Base-by-base conservation (phyloP, 73 alveolate genomes). In the Paramecium octaurelia region DNA sequence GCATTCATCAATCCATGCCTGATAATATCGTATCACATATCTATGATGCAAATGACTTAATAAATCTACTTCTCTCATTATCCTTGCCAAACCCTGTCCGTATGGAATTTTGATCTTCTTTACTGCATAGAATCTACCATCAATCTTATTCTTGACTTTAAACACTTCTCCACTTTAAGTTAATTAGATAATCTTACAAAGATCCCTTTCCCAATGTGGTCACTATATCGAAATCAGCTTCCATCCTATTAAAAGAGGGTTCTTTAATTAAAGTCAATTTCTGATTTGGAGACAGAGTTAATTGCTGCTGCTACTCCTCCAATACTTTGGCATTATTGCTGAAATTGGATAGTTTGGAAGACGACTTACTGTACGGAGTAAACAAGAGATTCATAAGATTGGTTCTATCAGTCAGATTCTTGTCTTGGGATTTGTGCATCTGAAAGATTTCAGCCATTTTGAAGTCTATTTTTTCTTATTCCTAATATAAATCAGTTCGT, bases 1-100 rank as follows among this genome's bases (percentile, higher is more conserved):
- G 4, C 85, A 71, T 43, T 89, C 94, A 70, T 89, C 94, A 18
- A 89, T 46, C 94, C 94, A 89, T n/a, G 94, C 94, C 40, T 89
- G 48, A 43, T 71, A 89, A 29, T 89, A 89, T 40, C 94, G 11
- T 40, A 89, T 44, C 14, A 89, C 94, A 89, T 89, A 60, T 58
- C 94, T 38, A 40, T 89, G 94, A 71, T 89, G 94, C 14, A 89
- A 48, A 29, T 85, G 71, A 27, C 92, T 70, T n/a, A 89, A 83
- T 18, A 89, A 83, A 23, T 77, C 88, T 18, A 89, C 94, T 71
- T 89, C 94, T 89, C 94, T 89, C 91, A 89, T 44, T n/a, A 89
- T 77, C 27, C 88, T 89, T 23, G 71, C 92, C 18, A 89, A 34
- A 42, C 64, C 84, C 29, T 69, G 10, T 27, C 94, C 94, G 16